phyloP scores from a whole-genome alignment of 179 eudicot species.

The Beta lomatogona region DNA sequence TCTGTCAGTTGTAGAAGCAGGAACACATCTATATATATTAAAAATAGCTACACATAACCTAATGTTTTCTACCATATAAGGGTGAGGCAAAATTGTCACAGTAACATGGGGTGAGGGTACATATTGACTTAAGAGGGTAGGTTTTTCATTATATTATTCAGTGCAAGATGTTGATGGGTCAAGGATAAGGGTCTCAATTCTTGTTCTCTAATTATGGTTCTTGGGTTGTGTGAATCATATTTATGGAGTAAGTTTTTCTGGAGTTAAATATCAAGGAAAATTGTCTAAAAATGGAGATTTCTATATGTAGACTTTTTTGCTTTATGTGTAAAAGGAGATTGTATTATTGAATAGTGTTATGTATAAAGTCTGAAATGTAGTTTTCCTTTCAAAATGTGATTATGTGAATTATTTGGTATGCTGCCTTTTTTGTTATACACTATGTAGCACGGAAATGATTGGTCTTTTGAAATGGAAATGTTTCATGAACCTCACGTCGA shows the following conservation, averaged over 20 bases:
- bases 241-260: background rate
- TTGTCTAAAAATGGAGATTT: no score
- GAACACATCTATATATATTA: background rate
- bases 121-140: slow-evolving; percentile 20
- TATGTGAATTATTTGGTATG: no score
- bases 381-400: no score
- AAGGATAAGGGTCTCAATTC: slow-evolving; percentile 29
- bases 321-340: no score
- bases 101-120: slow-evolving; percentile 23
- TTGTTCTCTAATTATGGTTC: slow-evolving; percentile 24
- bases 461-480: no score
- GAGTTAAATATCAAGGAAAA: background rate
- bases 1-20: slow-evolving; percentile 22
- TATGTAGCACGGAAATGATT: no score
- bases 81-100: slow-evolving; percentile 19
- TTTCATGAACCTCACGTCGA: no score
- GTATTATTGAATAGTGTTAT: no score
- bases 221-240: slow-evolving; percentile 3
- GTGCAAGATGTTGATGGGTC: slow-evolving; percentile 58
- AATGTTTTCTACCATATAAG: slow-evolving; percentile 29
- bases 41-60: slow-evolving; percentile 22
- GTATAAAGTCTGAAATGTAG: no score
- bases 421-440: no score
- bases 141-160: slow-evolving; percentile 37
- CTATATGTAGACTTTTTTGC: no score